Percentiles rank a stretch among this genome's conserved stretches.
phyloP scores from a whole-genome alignment of 2,329 filamentous ascomycete species.

The Cordyceps farinosa region DNA sequence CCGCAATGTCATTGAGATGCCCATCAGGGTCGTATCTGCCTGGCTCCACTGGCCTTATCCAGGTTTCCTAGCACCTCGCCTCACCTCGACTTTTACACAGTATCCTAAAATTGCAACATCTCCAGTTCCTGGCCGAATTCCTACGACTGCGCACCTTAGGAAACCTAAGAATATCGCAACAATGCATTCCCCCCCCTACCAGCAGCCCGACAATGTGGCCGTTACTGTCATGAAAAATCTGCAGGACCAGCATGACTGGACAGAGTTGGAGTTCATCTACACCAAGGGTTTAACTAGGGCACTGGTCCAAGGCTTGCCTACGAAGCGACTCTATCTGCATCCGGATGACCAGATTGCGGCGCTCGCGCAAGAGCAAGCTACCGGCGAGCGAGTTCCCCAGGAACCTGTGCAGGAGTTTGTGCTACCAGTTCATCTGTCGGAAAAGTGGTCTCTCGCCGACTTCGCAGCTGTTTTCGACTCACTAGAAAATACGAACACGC shows the following conservation, averaged over 20 bases:
- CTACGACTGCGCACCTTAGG: not conserved
- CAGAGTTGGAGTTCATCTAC: constrained; percentile 53
- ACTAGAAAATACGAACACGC: constrained; percentile 44
- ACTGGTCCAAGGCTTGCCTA: constrained; percentile 69
- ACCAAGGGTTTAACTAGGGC: constrained; percentile 48
- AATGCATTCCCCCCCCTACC: not conserved
- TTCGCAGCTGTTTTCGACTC: constrained; percentile 70
- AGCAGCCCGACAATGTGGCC: constrained; percentile 26
- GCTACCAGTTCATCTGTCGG: constrained; percentile 66
- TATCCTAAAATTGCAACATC: not conserved
- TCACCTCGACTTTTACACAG: not conserved
- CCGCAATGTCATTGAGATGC: not conserved
- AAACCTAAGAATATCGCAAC: not conserved
- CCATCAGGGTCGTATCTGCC: not conserved
- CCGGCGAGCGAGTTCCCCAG: constrained; percentile 43
- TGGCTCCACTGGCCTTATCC: not conserved
- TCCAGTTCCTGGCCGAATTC: not conserved
- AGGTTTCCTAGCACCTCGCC: not conserved
- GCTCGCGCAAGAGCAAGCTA: constrained; percentile 56
- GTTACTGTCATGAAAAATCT: constrained; percentile 65
- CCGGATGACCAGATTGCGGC: constrained; percentile 78
- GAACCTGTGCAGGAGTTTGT: constrained; percentile 70
- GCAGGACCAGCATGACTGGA: constrained; percentile 73
- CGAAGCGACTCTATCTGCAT: constrained; percentile 70
- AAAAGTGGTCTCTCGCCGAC: constrained; percentile 65